Conservation (phyloP, 257 asterid genomes). For the Knoxia roxburghii region DNA sequence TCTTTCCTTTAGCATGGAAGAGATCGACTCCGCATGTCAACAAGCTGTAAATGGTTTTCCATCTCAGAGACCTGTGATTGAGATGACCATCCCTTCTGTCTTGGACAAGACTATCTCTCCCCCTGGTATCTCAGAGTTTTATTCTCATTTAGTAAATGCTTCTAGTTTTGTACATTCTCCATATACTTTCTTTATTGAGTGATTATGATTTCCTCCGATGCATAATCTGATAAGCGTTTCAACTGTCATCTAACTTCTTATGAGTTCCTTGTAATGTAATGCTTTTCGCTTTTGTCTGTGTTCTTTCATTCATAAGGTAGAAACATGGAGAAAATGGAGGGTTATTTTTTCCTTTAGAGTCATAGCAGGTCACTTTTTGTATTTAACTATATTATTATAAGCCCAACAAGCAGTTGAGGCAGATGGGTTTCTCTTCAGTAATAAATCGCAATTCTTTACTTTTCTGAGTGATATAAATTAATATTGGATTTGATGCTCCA, state of each 20-base stretch:
- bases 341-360: neutral
- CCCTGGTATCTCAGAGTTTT: constrained; percentile 39
- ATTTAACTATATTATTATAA: neutral
- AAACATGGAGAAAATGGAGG: neutral
- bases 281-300: neutral
- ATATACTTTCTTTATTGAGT: neutral
- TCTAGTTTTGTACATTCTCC: neutral
- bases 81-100: constrained; percentile 96
- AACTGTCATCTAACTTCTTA: neutral
- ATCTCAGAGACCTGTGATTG: constrained; percentile 80
- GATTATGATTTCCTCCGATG: constrained; percentile 2
- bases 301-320: neutral
- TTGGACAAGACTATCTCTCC: constrained; percentile 88
- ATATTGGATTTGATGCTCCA: no score
- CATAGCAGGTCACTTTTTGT: neutral
- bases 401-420: neutral
- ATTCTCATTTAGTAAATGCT: neutral
- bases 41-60: constrained; percentile 75
- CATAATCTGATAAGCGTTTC: neutral
- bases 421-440: neutral
- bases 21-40: constrained; percentile 69
- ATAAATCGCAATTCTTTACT: neutral
- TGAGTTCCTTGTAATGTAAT: neutral
- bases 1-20: constrained; percentile 61
- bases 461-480: no score